Evolutionary conservation across 805 yeast species (phyloP).

Genomic region (Suhomyces sp.): DNA sequence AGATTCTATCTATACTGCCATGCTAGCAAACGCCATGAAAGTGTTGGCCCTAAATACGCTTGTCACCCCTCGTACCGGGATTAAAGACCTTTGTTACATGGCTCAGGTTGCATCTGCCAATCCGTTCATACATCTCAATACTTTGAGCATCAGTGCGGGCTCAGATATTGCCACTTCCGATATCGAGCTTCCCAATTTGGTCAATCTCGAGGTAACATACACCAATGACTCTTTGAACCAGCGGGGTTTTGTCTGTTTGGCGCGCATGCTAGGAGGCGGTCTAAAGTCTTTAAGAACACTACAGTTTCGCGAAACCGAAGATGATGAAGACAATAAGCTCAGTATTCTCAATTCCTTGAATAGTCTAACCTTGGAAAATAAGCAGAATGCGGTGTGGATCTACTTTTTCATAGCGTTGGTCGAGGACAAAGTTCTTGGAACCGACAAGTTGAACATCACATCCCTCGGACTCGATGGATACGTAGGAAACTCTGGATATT

Average conservation of each 20-base stretch:
- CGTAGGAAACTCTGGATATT: slow-evolving; percentile 13
- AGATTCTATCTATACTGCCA: neutral
- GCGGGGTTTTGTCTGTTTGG: slow-evolving; percentile 5
- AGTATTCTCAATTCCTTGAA: slow-evolving; percentile 13
- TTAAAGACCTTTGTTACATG: neutral
- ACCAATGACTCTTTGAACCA: neutral
- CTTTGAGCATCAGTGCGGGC: neutral
- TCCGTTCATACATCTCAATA: neutral
- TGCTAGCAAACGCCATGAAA: neutral
- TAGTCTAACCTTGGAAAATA: slow-evolving; percentile 2
- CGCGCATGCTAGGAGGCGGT: slow-evolving; percentile 4
- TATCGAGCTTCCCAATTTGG: slow-evolving; percentile 10
- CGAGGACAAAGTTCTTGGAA: neutral
- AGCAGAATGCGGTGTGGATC: slow-evolving; percentile 19
- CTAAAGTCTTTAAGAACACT: slow-evolving; percentile 10
- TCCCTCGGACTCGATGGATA: slow-evolving; percentile 22
- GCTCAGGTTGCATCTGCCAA: neutral
- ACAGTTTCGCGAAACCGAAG: slow-evolving; percentile 14
- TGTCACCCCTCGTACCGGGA: neutral
- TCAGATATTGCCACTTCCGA: slow-evolving; percentile 1
- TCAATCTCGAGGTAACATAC: slow-evolving; percentile 13
- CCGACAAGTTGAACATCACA: slow-evolving; percentile 6
- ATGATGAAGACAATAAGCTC: slow-evolving; percentile 10
- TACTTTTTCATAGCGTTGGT: slow-evolving; percentile 14
- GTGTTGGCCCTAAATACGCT: neutral